Evolutionary conservation across 495 filamentous ascomycete species (phyloP), one percentile per base, ranked within the genome.

Genomic region (Aspergillus baeticus): DNA sequence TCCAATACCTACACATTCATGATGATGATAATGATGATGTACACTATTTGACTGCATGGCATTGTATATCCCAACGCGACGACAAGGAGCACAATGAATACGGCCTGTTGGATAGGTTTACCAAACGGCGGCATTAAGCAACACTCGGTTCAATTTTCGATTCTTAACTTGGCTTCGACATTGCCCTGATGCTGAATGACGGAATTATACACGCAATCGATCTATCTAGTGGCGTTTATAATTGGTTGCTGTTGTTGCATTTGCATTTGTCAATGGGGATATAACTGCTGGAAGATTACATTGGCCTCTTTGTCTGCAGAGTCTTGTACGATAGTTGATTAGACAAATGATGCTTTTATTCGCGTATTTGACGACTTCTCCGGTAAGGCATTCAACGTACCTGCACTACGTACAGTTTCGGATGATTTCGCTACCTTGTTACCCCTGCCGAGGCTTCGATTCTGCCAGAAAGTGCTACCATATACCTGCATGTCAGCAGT

Each of bases 11-110:
- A 23, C 26, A 56, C 17, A 26, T 48, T 56, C 45, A 57, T 57
- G 54, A 57, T 57, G 38, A 57, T 57, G 54, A 57, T 50, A 50
- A 57, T 57, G 54, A 57, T 50, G 54, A 57, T 57, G 54, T 57
- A 57, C 54, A 57, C 36, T 57, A 57, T 57, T 48, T 57, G 29
- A 48, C 54, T 57, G 45, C 54, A 57, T 57, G 54, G 38, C 54
- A 57, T 57, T 57, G 54, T 57, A 57, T 57, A 50, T 57, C 43
- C 35, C 44, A 33, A 57, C 46, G 46, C 54, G 53, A 49, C 44
- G 45, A 57, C 44, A 56, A 56, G 45, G 35, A 56, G 29, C 54
- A 56, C 44, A 44, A 26, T 20, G 42, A 41, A 38, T 47, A 47
- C 45, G 37, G 54, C 37, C 54, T 57, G 54, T 57, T 57, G 54